Base-by-base conservation (phyloP, 768 basidiomycete species). In the Tubosaeta brunneosetosa region DNA sequence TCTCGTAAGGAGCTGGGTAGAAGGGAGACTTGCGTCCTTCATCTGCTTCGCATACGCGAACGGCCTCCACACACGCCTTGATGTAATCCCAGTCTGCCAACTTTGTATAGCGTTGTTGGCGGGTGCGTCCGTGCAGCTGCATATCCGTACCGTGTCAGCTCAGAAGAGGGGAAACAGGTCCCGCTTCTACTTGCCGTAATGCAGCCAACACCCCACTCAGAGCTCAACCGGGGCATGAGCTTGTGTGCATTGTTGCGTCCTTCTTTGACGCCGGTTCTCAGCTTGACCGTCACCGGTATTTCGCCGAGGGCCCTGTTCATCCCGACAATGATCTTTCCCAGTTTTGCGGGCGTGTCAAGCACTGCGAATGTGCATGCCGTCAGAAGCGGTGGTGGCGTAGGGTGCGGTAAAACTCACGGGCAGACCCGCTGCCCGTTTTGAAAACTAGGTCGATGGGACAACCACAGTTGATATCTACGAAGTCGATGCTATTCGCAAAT, bases 381-480 rank as follows among this genome's bases (percentile, higher is more conserved):
- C 3, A 2, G 26, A 42, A 26, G 12, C 6, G 10, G 26, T 41
- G 25, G n/a, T 4, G 16, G 25, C 2, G 11, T 9, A 4, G 25
- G 36, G n/a, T 10, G 11, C 19, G 42, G n/a, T 9, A 12, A 7
- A 42, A 84, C 88, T 47, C 61, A 94, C 93, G 68, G 26, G 94
- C 94, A 52, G 88, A 89, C 0, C 94, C 94, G 50, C 91, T 93
- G 3, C 94, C 94, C 13, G 81, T 80, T 61, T 88, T 88, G 73
- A 94, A 97, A 1, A 99, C 91, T 40, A 97, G 74, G 69, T 99
- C 97, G 60, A 98, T 98, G 4, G 97, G 97, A 69, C 97, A 98
- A 7, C 94, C 94, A 68, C 91, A 91, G 63, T 99, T 99, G 57
- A 98, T 72, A 63, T 99, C 94, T 1, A 94, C 90, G 61, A 97